phyloP scores from a whole-genome alignment of 371 early-diverging fungal genomes.

The Sporodiniella umbellata region DNA sequence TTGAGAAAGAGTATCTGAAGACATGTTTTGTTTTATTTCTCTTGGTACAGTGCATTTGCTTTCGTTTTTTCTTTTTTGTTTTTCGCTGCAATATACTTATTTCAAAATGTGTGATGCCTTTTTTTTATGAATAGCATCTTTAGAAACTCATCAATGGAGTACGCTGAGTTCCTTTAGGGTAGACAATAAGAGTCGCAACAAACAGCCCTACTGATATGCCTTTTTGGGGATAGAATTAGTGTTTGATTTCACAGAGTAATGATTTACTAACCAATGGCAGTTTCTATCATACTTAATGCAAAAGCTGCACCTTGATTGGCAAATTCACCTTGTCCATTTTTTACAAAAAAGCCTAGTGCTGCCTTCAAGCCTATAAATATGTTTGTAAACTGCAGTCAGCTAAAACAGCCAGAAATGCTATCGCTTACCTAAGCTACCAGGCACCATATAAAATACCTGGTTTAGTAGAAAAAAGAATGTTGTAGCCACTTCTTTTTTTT shows the following conservation, averaged over 20 bases:
- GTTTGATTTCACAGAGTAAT: not conserved
- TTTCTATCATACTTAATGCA: slow-evolving; percentile 52
- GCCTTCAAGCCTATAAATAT: slow-evolving; percentile 35
- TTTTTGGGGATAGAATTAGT: not conserved
- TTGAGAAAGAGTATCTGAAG: too few species aligned
- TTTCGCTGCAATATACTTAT: too few species aligned
- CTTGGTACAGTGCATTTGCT: too few species aligned
- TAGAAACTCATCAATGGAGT: slow-evolving; percentile 51
- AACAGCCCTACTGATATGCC: slow-evolving; percentile 60
- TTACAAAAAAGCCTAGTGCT: slow-evolving; percentile 43
- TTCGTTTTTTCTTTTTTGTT: too few species aligned
- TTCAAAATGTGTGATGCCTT: too few species aligned
- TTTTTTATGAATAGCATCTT: too few species aligned
- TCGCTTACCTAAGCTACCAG: slow-evolving; percentile 48
- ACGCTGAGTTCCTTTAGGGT: slow-evolving; percentile 53
- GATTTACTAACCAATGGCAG: slow-evolving; percentile 21
- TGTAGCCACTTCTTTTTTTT: not conserved
- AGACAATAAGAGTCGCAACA: slow-evolving; percentile 51
- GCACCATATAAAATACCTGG: slow-evolving; percentile 49
- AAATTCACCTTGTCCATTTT: slow-evolving; percentile 24
- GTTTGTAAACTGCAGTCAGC: not conserved
- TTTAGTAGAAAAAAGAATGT: not conserved
- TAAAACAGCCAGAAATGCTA: too few species aligned
- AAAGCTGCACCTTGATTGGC: slow-evolving; percentile 44
- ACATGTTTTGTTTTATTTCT: too few species aligned